phyloP scores from a whole-genome alignment of 108 stramenopile species.

The Cyclotella sp. region DNA sequence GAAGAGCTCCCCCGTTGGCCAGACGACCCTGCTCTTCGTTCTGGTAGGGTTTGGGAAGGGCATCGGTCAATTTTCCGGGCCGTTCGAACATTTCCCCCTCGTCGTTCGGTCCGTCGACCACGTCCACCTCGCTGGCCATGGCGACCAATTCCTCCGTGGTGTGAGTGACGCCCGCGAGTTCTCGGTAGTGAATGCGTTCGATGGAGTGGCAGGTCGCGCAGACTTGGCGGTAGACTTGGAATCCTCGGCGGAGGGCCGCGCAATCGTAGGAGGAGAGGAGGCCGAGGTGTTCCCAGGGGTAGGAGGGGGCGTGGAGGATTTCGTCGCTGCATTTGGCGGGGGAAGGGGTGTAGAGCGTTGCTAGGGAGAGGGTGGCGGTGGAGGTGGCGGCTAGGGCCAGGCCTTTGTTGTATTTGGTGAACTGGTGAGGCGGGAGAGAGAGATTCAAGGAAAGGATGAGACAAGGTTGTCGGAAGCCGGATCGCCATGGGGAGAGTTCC shows the following conservation, averaged over 20 bases:
- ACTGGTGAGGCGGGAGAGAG: constrained; percentile 1
- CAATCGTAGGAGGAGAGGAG: constrained; percentile 86
- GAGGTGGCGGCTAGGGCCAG: constrained; percentile 41
- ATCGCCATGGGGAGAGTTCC: no score
- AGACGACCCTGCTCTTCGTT: constrained; percentile 96
- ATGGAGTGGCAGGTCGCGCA: constrained; percentile 97
- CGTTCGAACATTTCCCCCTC: constrained; percentile 99
- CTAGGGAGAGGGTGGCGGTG: constrained; percentile 27
- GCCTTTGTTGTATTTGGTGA: constrained; percentile 45
- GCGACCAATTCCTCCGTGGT: constrained; percentile 89
- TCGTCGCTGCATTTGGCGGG: constrained; percentile 62
- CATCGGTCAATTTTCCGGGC: constrained; percentile 96
- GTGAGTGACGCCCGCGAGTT: constrained; percentile 97
- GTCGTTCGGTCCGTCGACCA: constrained; percentile 98
- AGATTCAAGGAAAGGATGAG: neutral
- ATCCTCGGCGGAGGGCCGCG: constrained; percentile 96
- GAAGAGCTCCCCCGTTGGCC: constrained; percentile 97
- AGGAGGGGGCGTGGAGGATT: constrained; percentile 75
- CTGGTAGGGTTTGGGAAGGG: constrained; percentile 91
- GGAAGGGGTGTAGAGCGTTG: constrained; percentile 13
- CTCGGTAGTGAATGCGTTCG: constrained; percentile 95
- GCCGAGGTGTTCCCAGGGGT: constrained; percentile 84
- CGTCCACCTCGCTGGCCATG: constrained; percentile 93
- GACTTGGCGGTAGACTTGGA: constrained; percentile 99
- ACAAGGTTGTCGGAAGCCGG: neutral